Conservation (phyloP, 2,329 filamentous ascomycete genomes). For the Madurella fahalii region DNA sequence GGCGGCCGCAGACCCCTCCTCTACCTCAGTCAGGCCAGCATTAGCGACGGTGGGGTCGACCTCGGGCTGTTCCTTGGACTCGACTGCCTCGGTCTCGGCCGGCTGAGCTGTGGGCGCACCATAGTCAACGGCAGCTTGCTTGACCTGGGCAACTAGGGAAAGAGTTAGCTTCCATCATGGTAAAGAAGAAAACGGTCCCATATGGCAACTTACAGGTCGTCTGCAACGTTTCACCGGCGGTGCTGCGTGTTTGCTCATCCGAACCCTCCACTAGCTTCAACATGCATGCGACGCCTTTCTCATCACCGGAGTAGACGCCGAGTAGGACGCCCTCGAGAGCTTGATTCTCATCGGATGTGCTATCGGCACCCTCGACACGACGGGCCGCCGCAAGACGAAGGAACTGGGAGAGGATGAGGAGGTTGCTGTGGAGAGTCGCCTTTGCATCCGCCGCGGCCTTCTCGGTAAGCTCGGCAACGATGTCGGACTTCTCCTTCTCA, state of each 20-base stretch:
- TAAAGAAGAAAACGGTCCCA: not conserved
- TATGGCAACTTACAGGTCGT: constrained; percentile 59
- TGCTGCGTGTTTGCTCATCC: constrained; percentile 61
- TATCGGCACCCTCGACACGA: constrained; percentile 64
- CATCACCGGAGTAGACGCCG: constrained; percentile 74
- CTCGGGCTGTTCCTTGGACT: constrained; percentile 31
- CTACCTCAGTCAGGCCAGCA: constrained; percentile 65
- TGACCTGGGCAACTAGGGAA: constrained; percentile 53
- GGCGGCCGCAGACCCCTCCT: constrained; percentile 41
- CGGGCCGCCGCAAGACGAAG: constrained; percentile 73
- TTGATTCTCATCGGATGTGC: constrained; percentile 65
- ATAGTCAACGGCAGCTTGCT: constrained; percentile 52
- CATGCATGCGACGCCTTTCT: constrained; percentile 68
- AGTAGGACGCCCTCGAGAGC: constrained; percentile 77
- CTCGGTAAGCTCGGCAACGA: constrained; percentile 50
- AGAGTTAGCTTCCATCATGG: constrained; percentile 20
- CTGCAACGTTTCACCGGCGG: constrained; percentile 59
- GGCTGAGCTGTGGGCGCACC: constrained; percentile 35
- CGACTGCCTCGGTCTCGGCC: constrained; percentile 28
- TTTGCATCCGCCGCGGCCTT: constrained; percentile 51
- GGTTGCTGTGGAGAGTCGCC: constrained; percentile 56
- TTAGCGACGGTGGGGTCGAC: constrained; percentile 66
- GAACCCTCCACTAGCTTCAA: constrained; percentile 72
- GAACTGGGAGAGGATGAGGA: constrained; percentile 74
- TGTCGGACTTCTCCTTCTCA: constrained; percentile 53